Percentiles rank a stretch among this genome's conserved stretches.
Conservation (phyloP, 176 grass and related monocot genomes). For the Carex scoparia region DNA sequence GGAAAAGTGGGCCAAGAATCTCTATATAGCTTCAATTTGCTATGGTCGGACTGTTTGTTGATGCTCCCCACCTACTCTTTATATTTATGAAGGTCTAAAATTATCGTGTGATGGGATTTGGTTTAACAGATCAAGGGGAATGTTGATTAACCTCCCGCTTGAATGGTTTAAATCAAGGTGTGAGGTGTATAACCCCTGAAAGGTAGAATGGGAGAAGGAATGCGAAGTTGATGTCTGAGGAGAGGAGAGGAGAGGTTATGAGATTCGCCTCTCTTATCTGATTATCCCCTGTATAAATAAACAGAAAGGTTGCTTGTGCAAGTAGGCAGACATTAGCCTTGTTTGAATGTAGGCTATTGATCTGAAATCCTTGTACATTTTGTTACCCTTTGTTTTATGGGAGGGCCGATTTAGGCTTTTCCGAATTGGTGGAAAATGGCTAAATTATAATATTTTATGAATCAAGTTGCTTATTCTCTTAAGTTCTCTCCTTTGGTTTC, state of each 20-base stretch:
- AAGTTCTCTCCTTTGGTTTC: neutral
- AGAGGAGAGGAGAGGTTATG: constrained; percentile 10
- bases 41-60: constrained; percentile 75
- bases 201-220: constrained; percentile 18
- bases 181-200: constrained; percentile 14
- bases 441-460: constrained; percentile 29
- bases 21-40: constrained; percentile 93
- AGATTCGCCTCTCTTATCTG: neutral
- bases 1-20: constrained; percentile 99
- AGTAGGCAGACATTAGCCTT: constrained; percentile 31
- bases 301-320: constrained; percentile 27
- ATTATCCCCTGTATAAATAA: constrained; percentile 33
- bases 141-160: constrained; percentile 10
- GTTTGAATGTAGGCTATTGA: constrained; percentile 18
- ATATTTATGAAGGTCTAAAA: constrained; percentile 16
- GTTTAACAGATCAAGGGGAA: constrained; percentile 25
- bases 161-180: neutral
- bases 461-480: constrained; percentile 9
- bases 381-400: constrained; percentile 24
- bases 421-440: constrained; percentile 22
- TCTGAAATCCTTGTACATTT: constrained; percentile 37
- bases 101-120: neutral
- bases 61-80: constrained; percentile 18
- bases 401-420: constrained; percentile 23
- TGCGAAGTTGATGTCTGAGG: neutral